These are phyloP conservation scores for Uromyces viciae-fabae DNA, from an alignment of 1,284 basidiomycete genomes.

Conservation along the genomic window DNA sequence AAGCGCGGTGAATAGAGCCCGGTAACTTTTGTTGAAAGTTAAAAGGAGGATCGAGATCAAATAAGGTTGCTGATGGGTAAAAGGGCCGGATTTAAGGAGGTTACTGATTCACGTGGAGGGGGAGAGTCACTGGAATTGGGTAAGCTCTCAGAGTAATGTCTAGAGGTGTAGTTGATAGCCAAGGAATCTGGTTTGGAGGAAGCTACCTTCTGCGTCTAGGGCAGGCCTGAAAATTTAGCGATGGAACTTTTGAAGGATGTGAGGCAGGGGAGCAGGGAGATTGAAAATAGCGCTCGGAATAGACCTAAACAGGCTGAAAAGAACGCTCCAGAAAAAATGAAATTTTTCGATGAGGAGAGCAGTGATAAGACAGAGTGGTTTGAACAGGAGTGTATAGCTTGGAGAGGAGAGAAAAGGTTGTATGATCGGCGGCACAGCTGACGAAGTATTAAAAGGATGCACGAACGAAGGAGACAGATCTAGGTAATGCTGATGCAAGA, in stretches of 20 bases:
- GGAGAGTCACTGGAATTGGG: background rate
- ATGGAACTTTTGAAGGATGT: background rate
- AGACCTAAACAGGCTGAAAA: background rate
- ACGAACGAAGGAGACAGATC: slow-evolving; percentile 37
- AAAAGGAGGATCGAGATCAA: background rate
- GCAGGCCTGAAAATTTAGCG: background rate
- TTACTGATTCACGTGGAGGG: background rate
- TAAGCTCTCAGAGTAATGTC: background rate
- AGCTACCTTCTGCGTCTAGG: background rate
- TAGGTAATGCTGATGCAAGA: slow-evolving; percentile 4
- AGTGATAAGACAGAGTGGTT: background rate
- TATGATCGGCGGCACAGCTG: slow-evolving; percentile 40
- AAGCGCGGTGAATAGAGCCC: background rate
- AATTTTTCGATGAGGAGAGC: background rate
- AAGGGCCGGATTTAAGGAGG: background rate
- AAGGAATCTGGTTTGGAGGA: background rate
- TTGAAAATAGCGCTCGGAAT: background rate
- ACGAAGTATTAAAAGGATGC: slow-evolving; percentile 19
- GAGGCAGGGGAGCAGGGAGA: background rate
- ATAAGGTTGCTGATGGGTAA: background rate
- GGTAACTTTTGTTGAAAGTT: background rate
- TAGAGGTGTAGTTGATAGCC: slow-evolving; percentile 2
- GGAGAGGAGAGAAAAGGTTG: slow-evolving; percentile 13
- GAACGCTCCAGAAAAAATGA: background rate
- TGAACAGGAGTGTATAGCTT: slow-evolving; percentile 14